A percentile compares a stretch with the other conserved stretches of the same genome.
Evolutionary conservation across 495 filamentous ascomycete species (phyloP).

Genomic region (Podospora conica): DNA sequence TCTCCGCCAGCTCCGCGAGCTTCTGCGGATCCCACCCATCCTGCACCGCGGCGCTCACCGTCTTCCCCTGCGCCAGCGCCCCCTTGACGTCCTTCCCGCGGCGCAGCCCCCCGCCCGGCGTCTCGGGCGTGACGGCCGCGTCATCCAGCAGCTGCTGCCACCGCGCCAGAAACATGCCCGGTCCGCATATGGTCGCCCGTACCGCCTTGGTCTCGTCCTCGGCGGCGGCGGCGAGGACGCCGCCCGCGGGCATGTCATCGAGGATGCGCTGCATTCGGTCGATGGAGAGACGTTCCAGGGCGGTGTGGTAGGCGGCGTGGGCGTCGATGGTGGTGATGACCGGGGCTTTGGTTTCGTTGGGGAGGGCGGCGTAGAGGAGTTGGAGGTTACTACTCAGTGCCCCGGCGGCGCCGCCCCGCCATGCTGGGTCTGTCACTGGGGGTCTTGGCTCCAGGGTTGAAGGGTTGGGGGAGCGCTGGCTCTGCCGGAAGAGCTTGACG

Average conservation of each 20-base stretch:
- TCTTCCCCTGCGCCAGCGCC: slow-evolving; percentile 42
- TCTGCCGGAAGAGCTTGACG: slow-evolving; percentile 25
- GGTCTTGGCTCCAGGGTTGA: neutral
- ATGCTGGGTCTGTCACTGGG: neutral
- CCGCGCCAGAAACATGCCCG: slow-evolving; percentile 55
- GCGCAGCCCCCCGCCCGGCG: slow-evolving; percentile 38
- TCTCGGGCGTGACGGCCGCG: slow-evolving; percentile 51
- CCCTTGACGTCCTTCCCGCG: slow-evolving; percentile 47
- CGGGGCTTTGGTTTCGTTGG: slow-evolving; percentile 25
- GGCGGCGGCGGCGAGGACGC: neutral
- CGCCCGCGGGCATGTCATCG: slow-evolving; percentile 20
- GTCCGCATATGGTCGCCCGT: slow-evolving; percentile 39
- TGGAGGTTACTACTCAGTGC: slow-evolving; percentile 42
- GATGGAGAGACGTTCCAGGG: slow-evolving; percentile 42
- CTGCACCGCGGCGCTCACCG: slow-evolving; percentile 36
- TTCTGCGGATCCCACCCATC: slow-evolving; percentile 23
- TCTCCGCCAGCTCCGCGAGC: slow-evolving; percentile 14
- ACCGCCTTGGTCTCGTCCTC: neutral
- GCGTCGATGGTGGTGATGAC: slow-evolving; percentile 42
- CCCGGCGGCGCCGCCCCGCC: slow-evolving; percentile 29
- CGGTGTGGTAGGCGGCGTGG: slow-evolving; percentile 48
- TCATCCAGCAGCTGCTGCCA: slow-evolving; percentile 59
- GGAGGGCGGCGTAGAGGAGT: slow-evolving; percentile 40
- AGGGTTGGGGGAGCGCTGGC: neutral
- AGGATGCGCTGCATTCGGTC: slow-evolving; percentile 42